These are phyloP conservation scores for Monilinia fructicola DNA, from an alignment of 2,329 filamentous ascomycete genomes.

Conservation along the genomic window DNA sequence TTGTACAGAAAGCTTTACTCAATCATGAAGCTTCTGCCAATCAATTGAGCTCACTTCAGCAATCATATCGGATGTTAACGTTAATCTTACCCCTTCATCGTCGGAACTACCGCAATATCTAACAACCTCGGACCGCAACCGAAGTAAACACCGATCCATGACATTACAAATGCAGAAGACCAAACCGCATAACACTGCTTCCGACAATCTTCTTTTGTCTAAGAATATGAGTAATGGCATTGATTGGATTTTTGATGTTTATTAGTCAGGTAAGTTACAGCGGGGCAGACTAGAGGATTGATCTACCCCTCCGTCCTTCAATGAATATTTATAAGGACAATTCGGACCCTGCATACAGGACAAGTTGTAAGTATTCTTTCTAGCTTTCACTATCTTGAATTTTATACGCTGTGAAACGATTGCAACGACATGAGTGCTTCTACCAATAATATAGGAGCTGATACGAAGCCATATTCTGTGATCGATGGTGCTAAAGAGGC, in stretches of 20 bases:
- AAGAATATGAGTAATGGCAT: neutral
- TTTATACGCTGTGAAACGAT: neutral
- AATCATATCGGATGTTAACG: neutral
- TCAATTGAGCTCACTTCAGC: neutral
- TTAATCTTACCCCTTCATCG: conserved; percentile 18
- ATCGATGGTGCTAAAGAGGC: conserved; percentile 34
- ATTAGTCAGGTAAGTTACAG: conserved; percentile 6
- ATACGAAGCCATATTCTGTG: conserved; percentile 32
- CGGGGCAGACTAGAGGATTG: neutral
- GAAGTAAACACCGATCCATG: neutral
- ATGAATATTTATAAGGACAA: neutral
- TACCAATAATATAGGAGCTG: neutral
- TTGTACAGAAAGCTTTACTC: neutral
- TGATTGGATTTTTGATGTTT: conserved; percentile 2
- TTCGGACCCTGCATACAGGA: neutral
- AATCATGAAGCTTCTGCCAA: neutral
- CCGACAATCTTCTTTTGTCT: neutral
- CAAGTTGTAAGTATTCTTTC: neutral
- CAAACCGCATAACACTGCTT: neutral
- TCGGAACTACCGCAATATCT: neutral
- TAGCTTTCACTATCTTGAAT: neutral
- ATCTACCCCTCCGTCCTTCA: neutral
- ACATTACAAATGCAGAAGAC: neutral
- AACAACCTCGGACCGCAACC: conserved; percentile 10
- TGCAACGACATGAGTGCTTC: conserved; percentile 6